A percentile compares a stretch with the other conserved stretches of the same genome.
Evolutionary conservation across 768 basidiomycete genomes (phyloP).

Genomic region (Pleurotus tuber-regium): DNA sequence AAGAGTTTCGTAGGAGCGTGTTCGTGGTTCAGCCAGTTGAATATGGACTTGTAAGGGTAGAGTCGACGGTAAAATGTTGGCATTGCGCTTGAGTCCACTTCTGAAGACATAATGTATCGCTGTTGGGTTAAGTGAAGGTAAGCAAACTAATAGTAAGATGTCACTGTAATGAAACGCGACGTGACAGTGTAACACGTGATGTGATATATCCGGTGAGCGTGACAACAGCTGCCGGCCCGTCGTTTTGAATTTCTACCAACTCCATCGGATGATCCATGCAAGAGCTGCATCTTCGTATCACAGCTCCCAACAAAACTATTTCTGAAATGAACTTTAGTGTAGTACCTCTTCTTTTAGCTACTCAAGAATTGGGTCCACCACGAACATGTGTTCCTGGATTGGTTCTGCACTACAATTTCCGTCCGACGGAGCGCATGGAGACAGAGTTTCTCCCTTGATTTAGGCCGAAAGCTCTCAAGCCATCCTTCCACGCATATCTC

Average conservation of each 20-base stretch:
- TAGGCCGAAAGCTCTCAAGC: neutral
- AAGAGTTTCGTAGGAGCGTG: conserved; percentile 77
- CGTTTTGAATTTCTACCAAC: too few relatives aligned
- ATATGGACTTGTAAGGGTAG: conserved; percentile 94
- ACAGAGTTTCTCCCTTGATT: neutral
- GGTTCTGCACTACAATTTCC: neutral
- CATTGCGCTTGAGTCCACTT: conserved; percentile 31
- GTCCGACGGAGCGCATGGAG: neutral
- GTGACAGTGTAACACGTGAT: neutral
- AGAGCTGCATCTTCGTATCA: too few relatives aligned
- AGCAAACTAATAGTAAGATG: too few relatives aligned
- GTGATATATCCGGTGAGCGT: neutral
- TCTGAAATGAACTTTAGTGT: too few relatives aligned
- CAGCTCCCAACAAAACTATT: too few relatives aligned
- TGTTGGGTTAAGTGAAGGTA: conserved; percentile 1
- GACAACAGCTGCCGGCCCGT: too few relatives aligned
- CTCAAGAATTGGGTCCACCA: too few relatives aligned
- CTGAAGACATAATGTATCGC: conserved; percentile 10
- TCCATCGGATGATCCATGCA: too few relatives aligned
- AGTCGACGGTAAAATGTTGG: conserved; percentile 80
- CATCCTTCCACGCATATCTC: too few relatives aligned
- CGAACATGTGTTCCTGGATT: conserved; percentile 5
- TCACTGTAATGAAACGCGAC: too few relatives aligned
- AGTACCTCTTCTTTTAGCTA: too few relatives aligned
- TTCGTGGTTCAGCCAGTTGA: conserved; percentile 93